A percentile compares a stretch with the other conserved stretches of the same genome.
These are phyloP conservation scores for Beauveria brongniartii DNA, from an alignment of 2,329 filamentous ascomycete species.

Conservation along the genomic window DNA sequence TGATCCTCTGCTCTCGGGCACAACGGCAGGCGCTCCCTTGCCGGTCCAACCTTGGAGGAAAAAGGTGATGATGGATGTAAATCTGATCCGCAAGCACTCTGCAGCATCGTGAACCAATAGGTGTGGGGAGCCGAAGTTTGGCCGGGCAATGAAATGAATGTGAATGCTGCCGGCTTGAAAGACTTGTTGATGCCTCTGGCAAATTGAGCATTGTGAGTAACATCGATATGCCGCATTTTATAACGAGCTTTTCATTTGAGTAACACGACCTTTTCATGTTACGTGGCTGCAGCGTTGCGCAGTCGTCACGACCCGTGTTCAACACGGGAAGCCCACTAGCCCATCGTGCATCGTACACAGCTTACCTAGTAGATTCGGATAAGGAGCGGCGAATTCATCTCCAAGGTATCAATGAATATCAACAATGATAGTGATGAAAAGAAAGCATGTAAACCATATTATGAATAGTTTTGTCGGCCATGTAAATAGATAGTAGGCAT, in stretches of 20 bases:
- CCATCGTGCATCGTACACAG: too few relatives aligned
- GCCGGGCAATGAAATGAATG: not conserved
- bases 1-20: not conserved
- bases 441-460: too few relatives aligned
- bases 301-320: too few relatives aligned
- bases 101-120: not conserved
- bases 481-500: too few relatives aligned
- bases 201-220: not conserved
- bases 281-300: not conserved
- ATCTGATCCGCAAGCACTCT: not conserved
- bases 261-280: not conserved
- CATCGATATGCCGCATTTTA: not conserved
- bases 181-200: not conserved
- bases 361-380: not conserved
- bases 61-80: constrained; percentile 4
- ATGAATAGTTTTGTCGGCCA: too few relatives aligned
- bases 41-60: not conserved
- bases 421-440: too few relatives aligned
- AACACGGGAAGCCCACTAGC: too few relatives aligned
- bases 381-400: too few relatives aligned
- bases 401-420: too few relatives aligned
- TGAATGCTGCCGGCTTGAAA: too few relatives aligned
- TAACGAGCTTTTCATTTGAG: not conserved
- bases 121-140: constrained; percentile 12
- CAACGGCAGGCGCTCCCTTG: constrained; percentile 3